Conservation (phyloP, 2,329 filamentous ascomycete species). For the Penicillium sp. region DNA sequence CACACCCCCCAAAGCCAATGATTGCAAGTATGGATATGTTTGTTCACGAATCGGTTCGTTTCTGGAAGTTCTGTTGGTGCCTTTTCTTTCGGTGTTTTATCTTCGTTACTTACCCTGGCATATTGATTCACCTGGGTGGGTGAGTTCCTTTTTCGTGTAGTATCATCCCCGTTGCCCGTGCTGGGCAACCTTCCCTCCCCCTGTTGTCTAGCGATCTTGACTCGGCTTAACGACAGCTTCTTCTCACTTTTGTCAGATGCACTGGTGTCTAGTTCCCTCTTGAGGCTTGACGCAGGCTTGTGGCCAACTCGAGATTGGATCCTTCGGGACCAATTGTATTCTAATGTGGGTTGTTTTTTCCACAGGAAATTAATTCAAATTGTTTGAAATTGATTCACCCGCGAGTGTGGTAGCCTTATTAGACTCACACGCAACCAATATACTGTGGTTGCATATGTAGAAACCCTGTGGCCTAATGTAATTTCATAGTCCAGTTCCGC, state of each 20-base stretch:
- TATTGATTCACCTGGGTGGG: conserved; percentile 15
- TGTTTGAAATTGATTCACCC: not conserved
- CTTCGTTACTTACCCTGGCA: conserved; percentile 11
- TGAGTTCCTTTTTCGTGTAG: conserved; percentile 16
- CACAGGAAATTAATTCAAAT: conserved; percentile 6
- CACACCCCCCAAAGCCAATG: not conserved
- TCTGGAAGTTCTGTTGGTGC: not conserved
- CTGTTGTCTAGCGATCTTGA: conserved; percentile 24
- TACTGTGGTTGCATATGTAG: not conserved
- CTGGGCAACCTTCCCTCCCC: conserved; percentile 11
- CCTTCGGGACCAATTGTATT: conserved; percentile 25
- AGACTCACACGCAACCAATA: no score
- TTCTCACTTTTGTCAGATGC: conserved; percentile 6
- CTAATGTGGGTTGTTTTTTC: conserved; percentile 19
- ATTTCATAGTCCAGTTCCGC: not conserved
- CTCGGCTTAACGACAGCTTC: conserved; percentile 8
- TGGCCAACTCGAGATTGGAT: conserved; percentile 20
- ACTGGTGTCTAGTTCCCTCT: not conserved
- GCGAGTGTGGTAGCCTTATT: not conserved
- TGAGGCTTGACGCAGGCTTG: conserved; percentile 1
- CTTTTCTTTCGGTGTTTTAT: conserved; percentile 6
- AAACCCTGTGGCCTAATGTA: not conserved
- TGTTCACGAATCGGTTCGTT: conserved; percentile 9
- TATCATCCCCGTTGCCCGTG: conserved; percentile 12
- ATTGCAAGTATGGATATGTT: conserved; percentile 10